These are phyloP conservation scores for Coemansia sp. DNA, from an alignment of 192 early-diverging fungal genomes.

Conservation along the genomic window DNA sequence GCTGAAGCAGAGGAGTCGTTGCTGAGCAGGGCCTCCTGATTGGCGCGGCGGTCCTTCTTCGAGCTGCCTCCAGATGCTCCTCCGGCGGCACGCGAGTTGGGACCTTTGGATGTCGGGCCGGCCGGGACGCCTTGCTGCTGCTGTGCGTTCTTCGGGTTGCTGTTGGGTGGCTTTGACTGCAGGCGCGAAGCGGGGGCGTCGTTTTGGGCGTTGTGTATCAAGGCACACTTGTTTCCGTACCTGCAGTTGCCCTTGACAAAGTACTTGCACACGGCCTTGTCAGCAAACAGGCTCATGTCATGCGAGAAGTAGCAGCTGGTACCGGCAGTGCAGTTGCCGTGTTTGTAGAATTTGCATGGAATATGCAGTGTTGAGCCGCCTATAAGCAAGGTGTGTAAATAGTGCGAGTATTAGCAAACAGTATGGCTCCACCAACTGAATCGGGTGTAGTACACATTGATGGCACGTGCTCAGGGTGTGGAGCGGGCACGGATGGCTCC, in stretches of 20 bases:
- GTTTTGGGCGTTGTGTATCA: conserved; percentile 30
- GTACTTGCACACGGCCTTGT: conserved; percentile 70
- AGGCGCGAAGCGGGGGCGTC: conserved; percentile 1
- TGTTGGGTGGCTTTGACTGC: conserved; percentile 8
- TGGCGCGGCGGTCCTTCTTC: conserved; percentile 14
- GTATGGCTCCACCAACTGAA: too few species aligned
- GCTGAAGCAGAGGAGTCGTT: conserved; percentile 20
- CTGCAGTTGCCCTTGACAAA: conserved; percentile 77
- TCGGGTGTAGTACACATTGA: too few species aligned
- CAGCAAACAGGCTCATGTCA: conserved; percentile 58
- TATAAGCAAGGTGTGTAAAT: too few species aligned
- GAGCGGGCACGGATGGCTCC: too few species aligned
- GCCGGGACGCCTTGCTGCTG: not conserved
- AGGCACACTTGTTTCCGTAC: conserved; percentile 72
- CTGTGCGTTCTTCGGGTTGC: conserved; percentile 1
- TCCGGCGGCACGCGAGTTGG: conserved; percentile 4
- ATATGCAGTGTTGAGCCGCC: conserved; percentile 57
- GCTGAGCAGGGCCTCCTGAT: conserved; percentile 12
- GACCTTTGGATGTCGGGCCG: conserved; percentile 4
- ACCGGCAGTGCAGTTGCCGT: conserved; percentile 72
- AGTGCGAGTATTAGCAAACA: too few species aligned
- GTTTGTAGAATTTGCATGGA: conserved; percentile 79
- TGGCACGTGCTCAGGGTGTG: too few species aligned
- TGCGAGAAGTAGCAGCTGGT: conserved; percentile 73
- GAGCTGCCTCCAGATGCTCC: not conserved